These are phyloP conservation scores for Diutina scorzettiae DNA, from an alignment of 1,139 yeast species.

Conservation along the genomic window DNA sequence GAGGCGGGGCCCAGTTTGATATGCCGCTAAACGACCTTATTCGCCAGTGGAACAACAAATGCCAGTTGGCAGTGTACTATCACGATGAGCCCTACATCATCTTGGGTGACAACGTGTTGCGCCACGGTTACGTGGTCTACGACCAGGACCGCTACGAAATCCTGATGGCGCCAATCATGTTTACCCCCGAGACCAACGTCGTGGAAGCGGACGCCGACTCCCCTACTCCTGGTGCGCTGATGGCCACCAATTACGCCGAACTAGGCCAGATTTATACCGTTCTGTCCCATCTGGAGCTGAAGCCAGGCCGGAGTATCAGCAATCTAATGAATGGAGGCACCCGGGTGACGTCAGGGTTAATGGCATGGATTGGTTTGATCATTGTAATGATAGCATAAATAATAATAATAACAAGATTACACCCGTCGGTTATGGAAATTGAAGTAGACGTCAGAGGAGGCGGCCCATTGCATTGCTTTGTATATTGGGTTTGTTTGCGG, in stretches of 20 bases:
- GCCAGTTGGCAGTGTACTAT: background rate
- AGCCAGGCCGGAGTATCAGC: background rate
- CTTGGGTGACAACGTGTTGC: slow-evolving; percentile 62
- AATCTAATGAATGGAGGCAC: background rate
- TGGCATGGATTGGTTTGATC: background rate
- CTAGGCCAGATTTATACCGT: slow-evolving; percentile 5
- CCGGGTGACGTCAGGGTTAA: background rate
- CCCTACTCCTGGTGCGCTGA: slow-evolving; percentile 3
- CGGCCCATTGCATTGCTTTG: too few species aligned
- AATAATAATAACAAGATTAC: background rate
- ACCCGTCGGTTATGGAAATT: too few species aligned
- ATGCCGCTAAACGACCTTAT: slow-evolving; percentile 2
- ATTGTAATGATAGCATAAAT: background rate
- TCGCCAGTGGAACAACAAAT: background rate
- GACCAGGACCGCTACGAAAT: slow-evolving; percentile 58
- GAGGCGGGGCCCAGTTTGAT: slow-evolving; percentile 1
- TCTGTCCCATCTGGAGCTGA: slow-evolving; percentile 4
- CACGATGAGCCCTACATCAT: slow-evolving; percentile 9
- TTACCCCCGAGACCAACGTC: slow-evolving; percentile 27
- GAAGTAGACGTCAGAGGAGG: too few species aligned
- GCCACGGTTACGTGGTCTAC: slow-evolving; percentile 66
- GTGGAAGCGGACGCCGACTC: slow-evolving; percentile 3
- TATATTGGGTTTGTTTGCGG: too few species aligned
- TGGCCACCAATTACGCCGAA: slow-evolving; percentile 2
- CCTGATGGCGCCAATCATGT: slow-evolving; percentile 53